These are phyloP conservation scores for Ceratocystiopsis sp. DNA, from an alignment of 2,329 filamentous ascomycete genomes.

Conservation along the genomic window DNA sequence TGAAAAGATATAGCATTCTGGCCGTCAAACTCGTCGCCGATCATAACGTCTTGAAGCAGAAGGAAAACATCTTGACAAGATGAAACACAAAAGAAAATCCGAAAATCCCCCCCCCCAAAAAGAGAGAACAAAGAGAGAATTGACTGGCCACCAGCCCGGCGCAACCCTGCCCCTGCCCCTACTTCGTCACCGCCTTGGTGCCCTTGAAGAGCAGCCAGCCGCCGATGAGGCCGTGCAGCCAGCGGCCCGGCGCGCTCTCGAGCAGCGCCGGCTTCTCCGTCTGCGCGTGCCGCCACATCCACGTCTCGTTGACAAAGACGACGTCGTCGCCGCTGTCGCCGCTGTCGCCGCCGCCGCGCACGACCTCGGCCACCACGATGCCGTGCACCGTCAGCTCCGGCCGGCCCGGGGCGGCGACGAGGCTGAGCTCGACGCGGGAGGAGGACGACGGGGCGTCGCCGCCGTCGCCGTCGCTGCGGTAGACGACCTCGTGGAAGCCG, in stretches of 20 bases:
- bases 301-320: slow-evolving; percentile 22
- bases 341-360: not conserved
- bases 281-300: slow-evolving; percentile 18
- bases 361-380: slow-evolving; percentile 13
- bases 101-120: too few species aligned
- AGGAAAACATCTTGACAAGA: too few species aligned
- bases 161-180: too few species aligned
- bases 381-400: slow-evolving; percentile 12
- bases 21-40: too few species aligned
- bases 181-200: slow-evolving; percentile 1
- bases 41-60: too few species aligned
- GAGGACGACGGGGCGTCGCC: not conserved
- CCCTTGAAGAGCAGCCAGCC: slow-evolving; percentile 8
- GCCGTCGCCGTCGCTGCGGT: slow-evolving; percentile 5
- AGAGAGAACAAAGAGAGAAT: too few species aligned
- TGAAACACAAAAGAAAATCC: too few species aligned
- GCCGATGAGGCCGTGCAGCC: slow-evolving; percentile 14
- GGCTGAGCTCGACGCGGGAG: slow-evolving; percentile 14
- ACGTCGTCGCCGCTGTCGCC: slow-evolving; percentile 2
- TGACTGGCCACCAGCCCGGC: too few species aligned
- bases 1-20: not conserved
- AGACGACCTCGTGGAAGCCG: slow-evolving; percentile 16
- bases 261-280: slow-evolving; percentile 15
- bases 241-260: slow-evolving; percentile 14
- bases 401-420: slow-evolving; percentile 13